These are phyloP conservation scores for Venturia carpophila DNA, from an alignment of 2,329 filamentous ascomycete genomes.

Conservation along the genomic window DNA sequence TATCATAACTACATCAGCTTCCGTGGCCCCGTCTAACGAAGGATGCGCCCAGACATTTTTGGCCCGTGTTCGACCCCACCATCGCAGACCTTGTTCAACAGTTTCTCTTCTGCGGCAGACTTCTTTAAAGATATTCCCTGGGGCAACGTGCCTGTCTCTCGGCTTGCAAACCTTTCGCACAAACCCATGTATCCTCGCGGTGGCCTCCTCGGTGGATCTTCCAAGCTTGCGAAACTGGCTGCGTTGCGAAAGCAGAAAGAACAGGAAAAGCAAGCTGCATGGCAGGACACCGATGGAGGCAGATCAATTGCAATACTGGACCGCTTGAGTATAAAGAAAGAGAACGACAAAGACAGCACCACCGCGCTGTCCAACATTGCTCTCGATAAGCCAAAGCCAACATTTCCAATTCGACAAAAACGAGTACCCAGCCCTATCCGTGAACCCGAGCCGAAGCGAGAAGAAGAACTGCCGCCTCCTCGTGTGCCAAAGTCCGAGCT, in stretches of 20 bases:
- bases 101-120: constrained; percentile 33
- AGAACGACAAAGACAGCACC: not conserved
- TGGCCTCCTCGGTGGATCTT: constrained; percentile 74
- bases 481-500: constrained; percentile 28
- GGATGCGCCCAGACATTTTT: constrained; percentile 20
- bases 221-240: constrained; percentile 85
- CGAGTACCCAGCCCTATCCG: constrained; percentile 5
- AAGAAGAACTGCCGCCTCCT: not conserved
- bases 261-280: constrained; percentile 47
- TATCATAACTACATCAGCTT: constrained; percentile 13
- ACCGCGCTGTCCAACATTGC: not conserved
- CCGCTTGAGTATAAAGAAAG: constrained; percentile 8
- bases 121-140: constrained; percentile 85
- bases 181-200: constrained; percentile 44
- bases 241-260: constrained; percentile 79
- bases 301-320: constrained; percentile 15
- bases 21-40: constrained; percentile 19
- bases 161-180: constrained; percentile 54
- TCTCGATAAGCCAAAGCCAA: not conserved
- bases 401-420: constrained; percentile 9
- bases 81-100: constrained; percentile 28
- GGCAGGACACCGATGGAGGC: constrained; percentile 13
- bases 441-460: not conserved
- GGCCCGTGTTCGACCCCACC: constrained; percentile 7
- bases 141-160: constrained; percentile 61